Percentiles rank a stretch among this genome's conserved stretches.
Conservation (phyloP, 2,329 filamentous ascomycete genomes). For the Mycosphaerella arachidis region DNA sequence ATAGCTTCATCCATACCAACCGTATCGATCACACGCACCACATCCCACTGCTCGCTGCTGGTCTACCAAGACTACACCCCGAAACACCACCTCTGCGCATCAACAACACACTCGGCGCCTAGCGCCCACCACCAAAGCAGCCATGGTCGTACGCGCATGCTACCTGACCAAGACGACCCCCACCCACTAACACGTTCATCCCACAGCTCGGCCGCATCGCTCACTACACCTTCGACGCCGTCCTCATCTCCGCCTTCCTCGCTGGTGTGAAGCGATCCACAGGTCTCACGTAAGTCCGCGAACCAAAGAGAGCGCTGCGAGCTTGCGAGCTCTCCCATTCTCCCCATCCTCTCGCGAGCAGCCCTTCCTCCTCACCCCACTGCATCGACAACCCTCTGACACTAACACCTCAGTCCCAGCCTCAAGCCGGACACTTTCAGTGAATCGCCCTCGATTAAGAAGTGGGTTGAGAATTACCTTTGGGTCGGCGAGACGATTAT, state of each 20-base stretch:
- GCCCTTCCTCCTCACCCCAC: no score
- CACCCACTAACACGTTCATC: conserved; percentile 50
- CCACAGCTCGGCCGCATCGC: conserved; percentile 85
- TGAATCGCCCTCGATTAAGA: conserved; percentile 76
- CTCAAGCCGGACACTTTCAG: conserved; percentile 81
- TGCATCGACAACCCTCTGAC: conserved; percentile 6
- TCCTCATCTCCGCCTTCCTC: conserved; percentile 92
- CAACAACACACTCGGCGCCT: not conserved
- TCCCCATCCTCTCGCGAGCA: no score
- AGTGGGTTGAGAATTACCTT: conserved; percentile 90
- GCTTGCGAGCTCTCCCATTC: not conserved
- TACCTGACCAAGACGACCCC: not conserved
- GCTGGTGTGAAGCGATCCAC: conserved; percentile 97
- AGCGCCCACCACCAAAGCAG: not conserved
- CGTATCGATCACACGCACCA: not conserved
- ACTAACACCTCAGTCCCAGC: conserved; percentile 62
- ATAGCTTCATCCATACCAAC: not conserved
- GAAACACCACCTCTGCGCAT: not conserved
- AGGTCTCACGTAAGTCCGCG: conserved; percentile 80
- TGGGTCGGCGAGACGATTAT: conserved; percentile 96
- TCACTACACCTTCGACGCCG: conserved; percentile 94
- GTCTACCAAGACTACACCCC: not conserved
- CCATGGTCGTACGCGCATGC: conserved; percentile 8
- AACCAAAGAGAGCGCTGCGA: conserved; percentile 6
- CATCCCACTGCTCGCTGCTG: not conserved